Evolutionary conservation across 2,329 filamentous ascomycete genomes (phyloP), one percentile per base, ranked within the genome.

Genomic region (Ophiostoma sp.): DNA sequence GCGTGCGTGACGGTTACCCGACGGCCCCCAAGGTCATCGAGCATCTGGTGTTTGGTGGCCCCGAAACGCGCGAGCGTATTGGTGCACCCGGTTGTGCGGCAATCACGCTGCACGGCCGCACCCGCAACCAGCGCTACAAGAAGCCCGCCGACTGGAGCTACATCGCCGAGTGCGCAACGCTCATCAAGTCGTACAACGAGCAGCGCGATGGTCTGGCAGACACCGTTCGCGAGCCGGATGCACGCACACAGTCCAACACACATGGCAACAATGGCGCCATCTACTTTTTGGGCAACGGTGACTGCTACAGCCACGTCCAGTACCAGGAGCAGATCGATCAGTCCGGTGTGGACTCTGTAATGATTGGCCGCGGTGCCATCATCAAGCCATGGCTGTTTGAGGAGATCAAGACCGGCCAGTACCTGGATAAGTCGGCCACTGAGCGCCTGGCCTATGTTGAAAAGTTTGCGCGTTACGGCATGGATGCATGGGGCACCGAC

Each of bases 311-410:
- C 4, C 93, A 98, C 77, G 80, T 88, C 44, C 93, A 98, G 76
- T 98, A 98, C 80, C 87, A 87, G 71, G 81, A 88, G 69, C 88
- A 95, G 75, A 82, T 98, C 52, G 83, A 89, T 64, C 85, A 94
- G 69, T 85, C 91, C 47, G 86, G 87, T 64, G 93, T 98, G 63
- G 94, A 98, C 80, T 88, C 88, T n/a, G 91, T 97, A 76, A 98
- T 99, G 95, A 87, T 98, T 70, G 95, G 89, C n/a, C 91, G 95
- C 70, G 95, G 95, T 68, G 95, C 95, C 9, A 85, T 99, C 69
- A 92, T 98, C 80, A 99, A 99, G 80, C 95, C 95, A 0, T 99
- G 95, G 95, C 83, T 99, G 71, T 99, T 98, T 76, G 95, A 99
- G 78, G 95, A 99, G 79, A 98, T 99, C 68, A 87, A 91, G 73